Percentiles rank a stretch among this genome's conserved stretches.
Conservation (phyloP, 495 filamentous ascomycete species). For the Antarctomyces pellizariae region DNA sequence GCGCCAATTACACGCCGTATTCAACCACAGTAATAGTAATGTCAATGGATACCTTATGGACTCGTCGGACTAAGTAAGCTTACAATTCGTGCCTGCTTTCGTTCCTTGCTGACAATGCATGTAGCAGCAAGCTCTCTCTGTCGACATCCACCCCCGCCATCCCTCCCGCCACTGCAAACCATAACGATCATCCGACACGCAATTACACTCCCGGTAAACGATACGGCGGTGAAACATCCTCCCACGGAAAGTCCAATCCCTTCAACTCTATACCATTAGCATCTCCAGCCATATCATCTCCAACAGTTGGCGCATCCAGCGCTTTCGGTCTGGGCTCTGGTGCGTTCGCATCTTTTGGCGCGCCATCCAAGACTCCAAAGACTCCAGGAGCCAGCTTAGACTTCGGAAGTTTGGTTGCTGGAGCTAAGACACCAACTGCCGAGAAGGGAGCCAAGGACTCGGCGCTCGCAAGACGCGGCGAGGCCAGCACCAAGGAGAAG, state of each 20-base stretch:
- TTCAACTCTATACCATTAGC: slow-evolving; percentile 63
- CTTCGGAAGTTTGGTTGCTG: slow-evolving; percentile 33
- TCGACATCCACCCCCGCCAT: slow-evolving; percentile 39
- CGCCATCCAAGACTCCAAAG: slow-evolving; percentile 61
- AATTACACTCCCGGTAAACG: slow-evolving; percentile 39
- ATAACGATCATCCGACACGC: slow-evolving; percentile 41
- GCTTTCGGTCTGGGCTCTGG: slow-evolving; percentile 88
- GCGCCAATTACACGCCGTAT: no score
- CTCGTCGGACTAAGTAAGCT: slow-evolving; percentile 73
- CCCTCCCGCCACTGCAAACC: slow-evolving; percentile 26
- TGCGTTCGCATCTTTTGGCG: slow-evolving; percentile 90
- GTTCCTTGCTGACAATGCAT: slow-evolving; percentile 12
- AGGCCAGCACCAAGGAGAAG: no score
- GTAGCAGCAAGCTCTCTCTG: slow-evolving; percentile 73
- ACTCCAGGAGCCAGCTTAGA: slow-evolving; percentile 65
- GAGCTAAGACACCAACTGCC: slow-evolving; percentile 36
- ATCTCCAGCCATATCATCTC: slow-evolving; percentile 49
- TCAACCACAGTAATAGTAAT: no score
- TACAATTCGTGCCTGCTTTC: slow-evolving; percentile 1
- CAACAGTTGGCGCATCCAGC: slow-evolving; percentile 66
- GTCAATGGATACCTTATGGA: slow-evolving; percentile 63
- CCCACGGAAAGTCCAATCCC: slow-evolving; percentile 59
- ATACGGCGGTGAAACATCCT: slow-evolving; percentile 52
- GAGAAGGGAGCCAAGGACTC: slow-evolving; percentile 30
- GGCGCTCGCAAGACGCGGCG: no score